A percentile compares a stretch with the other conserved stretches of the same genome.
Conservation (phyloP, 805 yeast species). For the Metahyphopichia silvanorum region DNA sequence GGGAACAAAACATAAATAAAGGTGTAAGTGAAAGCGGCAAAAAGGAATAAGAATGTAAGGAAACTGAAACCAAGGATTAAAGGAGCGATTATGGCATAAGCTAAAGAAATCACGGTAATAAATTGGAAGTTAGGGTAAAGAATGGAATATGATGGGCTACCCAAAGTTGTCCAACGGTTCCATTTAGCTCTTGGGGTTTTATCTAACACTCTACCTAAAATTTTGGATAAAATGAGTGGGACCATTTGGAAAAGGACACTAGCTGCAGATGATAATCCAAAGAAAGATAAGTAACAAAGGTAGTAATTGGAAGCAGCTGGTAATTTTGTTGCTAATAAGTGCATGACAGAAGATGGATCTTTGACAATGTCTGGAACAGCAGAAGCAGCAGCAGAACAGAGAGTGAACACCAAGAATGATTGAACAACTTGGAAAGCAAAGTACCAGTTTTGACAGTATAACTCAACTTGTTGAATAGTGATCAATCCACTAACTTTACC, state of each 20-base stretch:
- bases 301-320: conserved; percentile 93
- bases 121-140: conserved; percentile 76
- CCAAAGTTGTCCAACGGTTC: conserved; percentile 65
- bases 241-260: conserved; percentile 75
- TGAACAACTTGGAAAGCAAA: conserved; percentile 90
- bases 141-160: conserved; percentile 76
- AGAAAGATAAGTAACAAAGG: conserved; percentile 75
- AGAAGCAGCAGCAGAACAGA: conserved; percentile 81
- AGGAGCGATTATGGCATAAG: conserved; percentile 79
- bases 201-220: conserved; percentile 70
- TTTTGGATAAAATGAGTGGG: conserved; percentile 64
- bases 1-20: conserved; percentile 62
- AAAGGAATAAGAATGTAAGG: conserved; percentile 53
- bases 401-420: conserved; percentile 79
- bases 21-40: conserved; percentile 61
- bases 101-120: conserved; percentile 66
- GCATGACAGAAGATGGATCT: conserved; percentile 70
- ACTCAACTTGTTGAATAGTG: conserved; percentile 69
- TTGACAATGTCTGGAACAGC: conserved; percentile 66
- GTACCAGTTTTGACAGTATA: conserved; percentile 83
- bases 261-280: conserved; percentile 78
- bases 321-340: conserved; percentile 66
- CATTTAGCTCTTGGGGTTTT: conserved; percentile 91
- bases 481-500: conserved; percentile 74
- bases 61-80: conserved; percentile 65